These are phyloP conservation scores for Populus trichocarpa DNA, from an alignment of 441 rosid genomes.

Conservation along the genomic window DNA sequence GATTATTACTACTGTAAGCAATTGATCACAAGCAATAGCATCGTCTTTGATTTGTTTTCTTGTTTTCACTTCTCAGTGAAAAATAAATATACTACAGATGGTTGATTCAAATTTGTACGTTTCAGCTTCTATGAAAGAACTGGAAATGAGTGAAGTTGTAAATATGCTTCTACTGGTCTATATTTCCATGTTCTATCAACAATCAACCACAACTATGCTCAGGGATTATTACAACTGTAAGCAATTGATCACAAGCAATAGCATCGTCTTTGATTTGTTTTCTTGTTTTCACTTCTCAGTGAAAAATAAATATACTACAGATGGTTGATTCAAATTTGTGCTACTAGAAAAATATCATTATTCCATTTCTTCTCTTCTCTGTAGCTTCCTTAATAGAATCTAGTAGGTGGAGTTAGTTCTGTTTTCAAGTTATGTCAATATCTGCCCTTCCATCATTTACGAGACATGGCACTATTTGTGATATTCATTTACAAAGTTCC, in stretches of 20 bases:
- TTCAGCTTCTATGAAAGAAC: too few relatives aligned
- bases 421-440: background rate
- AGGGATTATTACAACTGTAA: background rate
- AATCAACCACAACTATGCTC: background rate
- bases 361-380: background rate
- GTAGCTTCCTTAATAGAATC: background rate
- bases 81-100: background rate
- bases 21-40: background rate
- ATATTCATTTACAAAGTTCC: background rate
- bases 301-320: background rate
- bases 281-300: background rate
- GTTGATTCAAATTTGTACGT: background rate
- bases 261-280: background rate
- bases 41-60: background rate
- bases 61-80: background rate
- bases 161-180: background rate
- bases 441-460: background rate
- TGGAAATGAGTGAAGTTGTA: too few relatives aligned
- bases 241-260: background rate
- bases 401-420: background rate
- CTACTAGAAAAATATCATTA: background rate
- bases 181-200: background rate
- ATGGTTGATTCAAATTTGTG: background rate
- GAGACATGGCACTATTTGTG: background rate
- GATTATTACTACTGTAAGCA: background rate